Percentiles rank a stretch among this genome's conserved stretches.
Evolutionary conservation across 2,329 filamentous ascomycete genomes (phyloP).

Genomic region (Trichoderma arundinaceum): DNA sequence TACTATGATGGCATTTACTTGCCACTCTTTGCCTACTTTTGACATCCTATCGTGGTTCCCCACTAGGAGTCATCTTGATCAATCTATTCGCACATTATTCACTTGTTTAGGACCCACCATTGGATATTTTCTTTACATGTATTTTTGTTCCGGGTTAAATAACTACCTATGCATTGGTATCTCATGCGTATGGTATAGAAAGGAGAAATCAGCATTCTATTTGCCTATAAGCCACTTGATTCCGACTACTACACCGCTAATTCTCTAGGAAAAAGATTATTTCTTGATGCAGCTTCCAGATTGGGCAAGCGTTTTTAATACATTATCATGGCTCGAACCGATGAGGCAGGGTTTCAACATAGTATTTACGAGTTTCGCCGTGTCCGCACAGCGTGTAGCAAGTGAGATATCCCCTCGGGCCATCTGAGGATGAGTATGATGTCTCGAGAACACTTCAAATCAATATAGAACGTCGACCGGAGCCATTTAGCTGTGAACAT

Average conservation of each 20-base stretch:
- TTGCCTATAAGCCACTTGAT: neutral
- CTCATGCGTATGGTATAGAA: neutral
- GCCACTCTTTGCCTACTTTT: neutral
- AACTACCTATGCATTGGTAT: neutral
- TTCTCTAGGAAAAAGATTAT: neutral
- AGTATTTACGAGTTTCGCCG: neutral
- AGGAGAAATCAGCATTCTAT: neutral
- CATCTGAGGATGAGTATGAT: constrained; percentile 46
- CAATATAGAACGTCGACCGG: constrained; percentile 17
- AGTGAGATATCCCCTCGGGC: constrained; percentile 47
- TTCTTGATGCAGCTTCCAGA: neutral
- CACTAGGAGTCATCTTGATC: neutral
- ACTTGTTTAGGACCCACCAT: neutral
- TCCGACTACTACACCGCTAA: neutral
- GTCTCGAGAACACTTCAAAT: neutral
- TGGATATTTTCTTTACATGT: neutral
- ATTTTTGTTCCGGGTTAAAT: neutral
- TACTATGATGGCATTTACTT: constrained; percentile 30
- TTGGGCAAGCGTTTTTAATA: neutral
- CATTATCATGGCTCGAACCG: neutral
- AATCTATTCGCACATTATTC: neutral
- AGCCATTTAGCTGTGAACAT: constrained; percentile 16
- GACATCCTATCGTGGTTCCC: neutral
- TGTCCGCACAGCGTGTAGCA: constrained; percentile 32
- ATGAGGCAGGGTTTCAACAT: neutral